Conservation (phyloP, 2,329 filamentous ascomycete genomes). For the Penicillium sp. region DNA sequence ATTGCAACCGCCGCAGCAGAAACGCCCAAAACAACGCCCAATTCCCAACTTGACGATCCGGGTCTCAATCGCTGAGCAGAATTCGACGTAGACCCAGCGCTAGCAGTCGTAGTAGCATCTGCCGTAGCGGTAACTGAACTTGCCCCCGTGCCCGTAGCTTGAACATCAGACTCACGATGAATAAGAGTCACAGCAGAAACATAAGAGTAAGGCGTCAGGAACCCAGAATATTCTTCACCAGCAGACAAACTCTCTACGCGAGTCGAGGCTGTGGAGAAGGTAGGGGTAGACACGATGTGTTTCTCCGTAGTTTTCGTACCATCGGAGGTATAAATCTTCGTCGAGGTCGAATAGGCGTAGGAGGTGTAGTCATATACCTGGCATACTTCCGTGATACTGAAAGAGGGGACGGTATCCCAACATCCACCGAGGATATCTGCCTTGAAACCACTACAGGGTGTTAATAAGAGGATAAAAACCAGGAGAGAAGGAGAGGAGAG, state of each 20-base stretch:
- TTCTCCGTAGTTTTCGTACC: background rate
- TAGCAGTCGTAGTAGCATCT: background rate
- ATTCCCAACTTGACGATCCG: background rate
- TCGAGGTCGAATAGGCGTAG: background rate
- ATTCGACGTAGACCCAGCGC: conserved; percentile 11
- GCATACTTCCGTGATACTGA: conserved; percentile 1
- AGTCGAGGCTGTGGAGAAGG: background rate
- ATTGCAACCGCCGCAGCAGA: background rate
- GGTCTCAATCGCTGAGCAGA: background rate
- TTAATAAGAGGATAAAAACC: conserved; percentile 1
- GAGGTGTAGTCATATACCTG: background rate
- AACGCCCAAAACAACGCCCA: conserved; percentile 5
- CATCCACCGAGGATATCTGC: background rate
- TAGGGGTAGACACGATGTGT: background rate
- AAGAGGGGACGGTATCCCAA: background rate
- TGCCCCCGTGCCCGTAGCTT: background rate
- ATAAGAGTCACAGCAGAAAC: conserved; percentile 7
- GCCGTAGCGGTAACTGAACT: background rate
- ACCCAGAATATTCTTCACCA: no score
- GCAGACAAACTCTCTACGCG: background rate
- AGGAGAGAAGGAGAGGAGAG: background rate
- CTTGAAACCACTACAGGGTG: background rate
- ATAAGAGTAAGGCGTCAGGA: background rate
- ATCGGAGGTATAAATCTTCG: background rate
- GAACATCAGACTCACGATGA: conserved; percentile 6